A percentile compares a stretch with the other conserved stretches of the same genome.
Conservation (phyloP, 495 filamentous ascomycete species). For the Symbiotaphrina buchneri region DNA sequence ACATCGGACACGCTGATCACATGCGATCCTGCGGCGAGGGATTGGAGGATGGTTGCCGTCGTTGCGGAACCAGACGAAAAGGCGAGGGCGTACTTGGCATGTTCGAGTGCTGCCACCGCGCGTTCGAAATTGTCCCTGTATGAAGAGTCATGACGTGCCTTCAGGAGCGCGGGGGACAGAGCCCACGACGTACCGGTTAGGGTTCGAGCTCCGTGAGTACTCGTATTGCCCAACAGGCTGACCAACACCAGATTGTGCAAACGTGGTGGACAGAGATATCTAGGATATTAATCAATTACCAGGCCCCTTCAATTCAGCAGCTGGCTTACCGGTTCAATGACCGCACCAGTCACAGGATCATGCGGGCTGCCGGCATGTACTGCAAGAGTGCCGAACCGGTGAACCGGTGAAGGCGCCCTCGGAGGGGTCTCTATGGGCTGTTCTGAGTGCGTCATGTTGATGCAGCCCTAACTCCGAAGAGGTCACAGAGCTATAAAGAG, state of each 20-base stretch:
- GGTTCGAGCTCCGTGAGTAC: slow-evolving; percentile 80
- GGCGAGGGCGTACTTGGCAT: slow-evolving; percentile 79
- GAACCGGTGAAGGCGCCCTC: slow-evolving; percentile 31
- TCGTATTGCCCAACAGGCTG: slow-evolving; percentile 72
- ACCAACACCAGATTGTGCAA: slow-evolving; percentile 65
- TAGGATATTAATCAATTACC: slow-evolving; percentile 10
- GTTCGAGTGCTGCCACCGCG: slow-evolving; percentile 77
- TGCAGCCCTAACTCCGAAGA: too few species aligned
- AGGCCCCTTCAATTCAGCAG: slow-evolving; percentile 2
- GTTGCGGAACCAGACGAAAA: slow-evolving; percentile 90
- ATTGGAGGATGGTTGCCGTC: slow-evolving; percentile 82
- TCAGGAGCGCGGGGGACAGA: not conserved
- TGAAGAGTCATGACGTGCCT: not conserved
- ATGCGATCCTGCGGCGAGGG: slow-evolving; percentile 76
- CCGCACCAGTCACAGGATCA: slow-evolving; percentile 78
- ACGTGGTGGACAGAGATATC: slow-evolving; percentile 93
- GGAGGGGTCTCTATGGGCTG: slow-evolving; percentile 32
- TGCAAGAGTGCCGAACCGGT: slow-evolving; percentile 74
- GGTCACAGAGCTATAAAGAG: too few species aligned
- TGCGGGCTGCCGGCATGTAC: slow-evolving; percentile 84
- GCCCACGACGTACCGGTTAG: slow-evolving; percentile 38
- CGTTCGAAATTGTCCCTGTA: slow-evolving; percentile 66
- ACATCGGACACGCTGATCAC: slow-evolving; percentile 92
- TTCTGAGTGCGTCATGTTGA: slow-evolving; percentile 16
- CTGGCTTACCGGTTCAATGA: slow-evolving; percentile 55